phyloP scores from a whole-genome alignment of 2,329 filamentous ascomycete species.

The Dendrostoma leiphaemia region DNA sequence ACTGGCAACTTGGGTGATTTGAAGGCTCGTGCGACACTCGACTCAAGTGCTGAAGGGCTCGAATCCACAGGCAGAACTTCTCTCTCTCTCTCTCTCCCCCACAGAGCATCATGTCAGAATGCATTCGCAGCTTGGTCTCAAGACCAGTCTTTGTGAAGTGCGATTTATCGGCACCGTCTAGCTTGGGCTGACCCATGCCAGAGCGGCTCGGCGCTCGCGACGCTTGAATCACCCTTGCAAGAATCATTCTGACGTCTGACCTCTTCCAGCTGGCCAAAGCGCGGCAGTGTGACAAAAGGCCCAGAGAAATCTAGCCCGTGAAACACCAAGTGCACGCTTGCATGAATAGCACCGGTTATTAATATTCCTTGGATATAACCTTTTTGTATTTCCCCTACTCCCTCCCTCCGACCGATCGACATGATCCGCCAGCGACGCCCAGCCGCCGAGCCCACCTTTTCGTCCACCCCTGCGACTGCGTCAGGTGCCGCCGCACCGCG shows the following conservation, averaged over 20 bases:
- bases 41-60: too few relatives aligned
- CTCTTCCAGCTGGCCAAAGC: background rate
- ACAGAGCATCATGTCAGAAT: too few relatives aligned
- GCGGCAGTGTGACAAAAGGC: background rate
- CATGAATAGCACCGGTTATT: background rate
- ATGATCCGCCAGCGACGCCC: constrained; percentile 24
- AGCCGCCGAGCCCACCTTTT: constrained; percentile 12
- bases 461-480: constrained; percentile 13
- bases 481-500: background rate
- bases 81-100: too few relatives aligned
- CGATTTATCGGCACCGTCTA: too few relatives aligned
- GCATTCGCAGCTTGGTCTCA: too few relatives aligned
- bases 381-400: background rate
- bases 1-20: too few relatives aligned
- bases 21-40: too few relatives aligned
- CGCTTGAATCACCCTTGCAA: too few relatives aligned
- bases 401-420: constrained; percentile 8
- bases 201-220: too few relatives aligned
- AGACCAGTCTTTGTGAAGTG: background rate
- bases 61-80: background rate
- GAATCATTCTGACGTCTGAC: background rate
- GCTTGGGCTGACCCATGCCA: too few relatives aligned
- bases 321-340: background rate
- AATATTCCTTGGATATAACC: background rate
- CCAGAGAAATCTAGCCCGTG: too few relatives aligned